Conservation (phyloP, 1,284 basidiomycete species). For the Cystobasidium slooffiae region DNA sequence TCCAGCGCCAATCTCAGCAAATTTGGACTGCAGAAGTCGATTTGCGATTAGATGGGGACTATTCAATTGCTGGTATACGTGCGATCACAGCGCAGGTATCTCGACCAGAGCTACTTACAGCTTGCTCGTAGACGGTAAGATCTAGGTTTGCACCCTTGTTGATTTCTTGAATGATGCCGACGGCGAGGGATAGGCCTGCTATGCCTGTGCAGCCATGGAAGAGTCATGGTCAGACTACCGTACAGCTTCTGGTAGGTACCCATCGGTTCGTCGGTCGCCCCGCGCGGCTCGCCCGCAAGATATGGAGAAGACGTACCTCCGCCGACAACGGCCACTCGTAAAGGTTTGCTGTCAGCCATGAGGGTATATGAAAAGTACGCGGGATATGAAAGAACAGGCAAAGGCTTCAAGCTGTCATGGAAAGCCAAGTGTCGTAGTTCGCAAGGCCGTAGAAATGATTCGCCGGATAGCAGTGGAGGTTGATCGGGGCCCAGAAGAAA, state of each 20-base stretch:
- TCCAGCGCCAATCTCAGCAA: slow-evolving; percentile 49
- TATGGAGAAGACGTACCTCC: slow-evolving; percentile 16
- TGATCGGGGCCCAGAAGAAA: no score
- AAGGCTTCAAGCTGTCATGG: neutral
- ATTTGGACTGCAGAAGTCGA: slow-evolving; percentile 16
- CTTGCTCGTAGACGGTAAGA: slow-evolving; percentile 41
- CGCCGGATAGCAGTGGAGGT: no score
- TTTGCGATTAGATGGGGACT: neutral
- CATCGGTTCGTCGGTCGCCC: neutral
- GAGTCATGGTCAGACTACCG: neutral
- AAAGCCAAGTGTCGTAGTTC: no score
- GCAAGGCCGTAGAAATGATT: no score
- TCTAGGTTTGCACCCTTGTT: slow-evolving; percentile 39
- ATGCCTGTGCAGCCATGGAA: slow-evolving; percentile 19
- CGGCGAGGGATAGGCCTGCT: slow-evolving; percentile 43
- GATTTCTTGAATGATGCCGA: slow-evolving; percentile 41
- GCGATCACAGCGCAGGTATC: neutral
- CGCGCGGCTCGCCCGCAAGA: neutral
- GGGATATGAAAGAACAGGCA: neutral
- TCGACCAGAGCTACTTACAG: slow-evolving; percentile 13
- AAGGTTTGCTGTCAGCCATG: slow-evolving; percentile 25
- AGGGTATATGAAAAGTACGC: neutral
- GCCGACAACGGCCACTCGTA: slow-evolving; percentile 35
- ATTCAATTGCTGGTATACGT: neutral
- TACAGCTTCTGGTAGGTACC: neutral